Base-by-base conservation (phyloP, 495 filamentous ascomycete genomes). In the Stereocaulon alpinum region DNA sequence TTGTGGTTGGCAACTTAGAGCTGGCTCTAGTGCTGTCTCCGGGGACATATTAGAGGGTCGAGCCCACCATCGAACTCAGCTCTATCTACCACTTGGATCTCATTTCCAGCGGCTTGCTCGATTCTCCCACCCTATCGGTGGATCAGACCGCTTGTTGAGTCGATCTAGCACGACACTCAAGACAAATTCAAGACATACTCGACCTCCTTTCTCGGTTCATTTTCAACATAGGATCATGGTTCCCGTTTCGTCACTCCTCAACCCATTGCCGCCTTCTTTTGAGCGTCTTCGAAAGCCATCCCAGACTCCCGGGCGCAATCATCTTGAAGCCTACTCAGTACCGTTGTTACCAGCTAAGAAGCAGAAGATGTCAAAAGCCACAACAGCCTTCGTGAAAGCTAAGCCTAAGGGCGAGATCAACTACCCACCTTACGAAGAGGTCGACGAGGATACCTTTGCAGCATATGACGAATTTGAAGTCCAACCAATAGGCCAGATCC, bases 401-500 rank as follows among this genome's bases (percentile, higher is more conserved):
- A 80, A 76, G 58, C 71, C 81, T 29, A 78, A 79, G 59, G 87
- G 86, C 14, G 69, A 75, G 37, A 69, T 90, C 57, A 83, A 82
- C 56, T 94, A 82, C 65, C 75, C 77, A 24, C 87, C 89, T 10
- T 82, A 76, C 64, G 86, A 92, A 61, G 70, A 74, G 32, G 71
- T 84, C 48, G 77, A 84, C 56, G 74, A 79, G 34, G 69, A 70
- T 18, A 72, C 86, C 17, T 71, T 76, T 24, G 67, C 69, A n/a
- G 72, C 81, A 53, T 77, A 89, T 60, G 69, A 71, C 18, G 73
- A 74, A 43, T 91, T 86, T 66, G 71, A 78, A 12, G 71, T 96
- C 30, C 76, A 79, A 61, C 87, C 88, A 14, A 72, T 85, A 63
- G 84, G 86, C 22, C 70, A 80, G 14, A 91, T 98, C 63, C 74